These are phyloP conservation scores for Lactarius hengduanensis DNA, from an alignment of 768 basidiomycete genomes.

Conservation along the genomic window DNA sequence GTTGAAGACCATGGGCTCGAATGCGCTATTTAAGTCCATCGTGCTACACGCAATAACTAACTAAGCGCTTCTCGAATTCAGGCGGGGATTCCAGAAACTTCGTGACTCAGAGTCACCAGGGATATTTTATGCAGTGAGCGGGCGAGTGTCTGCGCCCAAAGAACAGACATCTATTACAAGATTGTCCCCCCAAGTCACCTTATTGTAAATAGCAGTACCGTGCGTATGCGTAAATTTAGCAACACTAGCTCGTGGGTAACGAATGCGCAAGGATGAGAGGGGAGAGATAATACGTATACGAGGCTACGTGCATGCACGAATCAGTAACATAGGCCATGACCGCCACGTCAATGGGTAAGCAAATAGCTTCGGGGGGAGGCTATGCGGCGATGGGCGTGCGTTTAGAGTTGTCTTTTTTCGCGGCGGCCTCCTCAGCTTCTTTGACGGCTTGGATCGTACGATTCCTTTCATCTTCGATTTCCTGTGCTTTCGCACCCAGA, in stretches of 20 bases:
- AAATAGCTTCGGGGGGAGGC: conserved; percentile 1
- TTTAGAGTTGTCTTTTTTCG: conserved; percentile 60
- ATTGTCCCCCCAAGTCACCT: conserved; percentile 4
- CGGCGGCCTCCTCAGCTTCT: conserved; percentile 58
- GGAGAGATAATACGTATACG: conserved; percentile 69
- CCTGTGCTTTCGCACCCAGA: conserved; percentile 54
- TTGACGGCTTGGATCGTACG: conserved; percentile 64
- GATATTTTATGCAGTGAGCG: neutral
- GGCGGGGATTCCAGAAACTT: neutral
- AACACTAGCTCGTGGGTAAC: conserved; percentile 12
- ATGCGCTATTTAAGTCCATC: neutral
- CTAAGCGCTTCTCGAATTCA: neutral
- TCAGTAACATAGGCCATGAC: conserved; percentile 8
- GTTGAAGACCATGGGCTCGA: neutral
- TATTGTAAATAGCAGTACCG: conserved; percentile 12
- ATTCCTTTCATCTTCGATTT: conserved; percentile 63
- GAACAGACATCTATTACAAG: conserved; percentile 19
- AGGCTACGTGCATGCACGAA: conserved; percentile 29
- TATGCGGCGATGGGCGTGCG: conserved; percentile 36
- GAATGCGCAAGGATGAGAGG: conserved; percentile 16
- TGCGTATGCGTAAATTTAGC: conserved; percentile 13
- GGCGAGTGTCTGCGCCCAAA: neutral
- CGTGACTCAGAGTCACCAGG: neutral
- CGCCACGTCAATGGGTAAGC: neutral
- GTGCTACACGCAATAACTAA: neutral